A percentile compares a stretch with the other conserved stretches of the same genome.
Conservation (phyloP, 2,329 filamentous ascomycete species). For the Colletotrichum musicola region DNA sequence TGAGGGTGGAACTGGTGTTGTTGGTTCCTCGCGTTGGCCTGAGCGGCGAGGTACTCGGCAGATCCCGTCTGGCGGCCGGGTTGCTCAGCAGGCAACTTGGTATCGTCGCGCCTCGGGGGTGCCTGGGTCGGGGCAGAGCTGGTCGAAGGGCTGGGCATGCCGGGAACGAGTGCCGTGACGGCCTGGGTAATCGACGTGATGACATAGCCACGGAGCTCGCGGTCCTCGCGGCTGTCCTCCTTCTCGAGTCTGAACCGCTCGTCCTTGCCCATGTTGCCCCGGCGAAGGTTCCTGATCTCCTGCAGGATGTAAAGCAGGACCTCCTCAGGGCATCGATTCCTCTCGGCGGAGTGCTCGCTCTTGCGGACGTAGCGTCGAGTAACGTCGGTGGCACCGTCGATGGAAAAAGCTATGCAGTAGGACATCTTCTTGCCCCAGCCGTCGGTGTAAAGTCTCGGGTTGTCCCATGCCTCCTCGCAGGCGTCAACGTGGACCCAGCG, state of each 20-base stretch:
- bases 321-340: slow-evolving; percentile 86
- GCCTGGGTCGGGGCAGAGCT: slow-evolving; percentile 40
- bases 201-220: slow-evolving; percentile 80
- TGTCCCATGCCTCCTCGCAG: slow-evolving; percentile 96
- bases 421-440: slow-evolving; percentile 97
- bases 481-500: slow-evolving; percentile 98
- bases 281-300: slow-evolving; percentile 88
- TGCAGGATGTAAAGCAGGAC: slow-evolving; percentile 92
- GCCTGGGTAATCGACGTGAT: slow-evolving; percentile 80
- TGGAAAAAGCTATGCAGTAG: slow-evolving; percentile 96
- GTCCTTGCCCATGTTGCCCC: slow-evolving; percentile 87
- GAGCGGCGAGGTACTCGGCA: slow-evolving; percentile 63
- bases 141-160: slow-evolving; percentile 50
- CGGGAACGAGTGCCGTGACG: slow-evolving; percentile 75
- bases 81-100: slow-evolving; percentile 72
- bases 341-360: slow-evolving; percentile 77
- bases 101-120: slow-evolving; percentile 60
- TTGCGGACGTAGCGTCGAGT: slow-evolving; percentile 79
- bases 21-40: slow-evolving; percentile 54
- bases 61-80: slow-evolving; percentile 65
- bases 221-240: slow-evolving; percentile 81
- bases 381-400: slow-evolving; percentile 80
- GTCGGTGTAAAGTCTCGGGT: slow-evolving; percentile 90
- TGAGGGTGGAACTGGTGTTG: slow-evolving; percentile 55
- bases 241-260: slow-evolving; percentile 85